Evolutionary conservation across 2,329 filamentous ascomycete species (phyloP), one percentile per base, ranked within the genome.

Genomic region (Xylaria sp.): DNA sequence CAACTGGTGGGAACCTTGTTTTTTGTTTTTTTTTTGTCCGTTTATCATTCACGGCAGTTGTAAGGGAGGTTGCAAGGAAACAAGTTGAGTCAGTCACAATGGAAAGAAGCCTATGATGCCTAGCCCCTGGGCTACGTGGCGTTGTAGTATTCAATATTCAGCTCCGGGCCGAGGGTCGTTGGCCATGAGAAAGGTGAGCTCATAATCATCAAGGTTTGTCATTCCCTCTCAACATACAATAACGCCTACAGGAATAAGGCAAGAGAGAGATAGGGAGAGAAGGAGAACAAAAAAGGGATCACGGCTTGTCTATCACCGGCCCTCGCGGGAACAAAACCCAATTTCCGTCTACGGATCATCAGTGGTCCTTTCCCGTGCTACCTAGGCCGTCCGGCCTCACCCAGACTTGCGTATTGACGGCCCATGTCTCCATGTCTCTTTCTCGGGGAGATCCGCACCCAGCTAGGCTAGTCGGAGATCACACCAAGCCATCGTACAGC

Each of bases 401-500:
- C 45, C 11, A 48, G 27, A 50, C 30, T 34, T 42, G 34, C 17
- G 30, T 51, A 53, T 53, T 27, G 24, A 27, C 4, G 24, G 24
- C 24, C 24, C 24, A 19, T 55, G 58, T 32, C 24, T 32, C 48
- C 34, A 54, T 57, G 39, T 21, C 32, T 54, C 30, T 54, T 24
- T 39, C 60, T 21, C 12, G 34, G 24, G 19, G 47, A 69, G 59
- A 61, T 61, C 51, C 27, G 51, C 54, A 30, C 53, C 57, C 51
- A 59, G 62, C 55, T 54, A 67, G 45, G 27, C 55, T 51, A 59
- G 64, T 60, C 50, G 56, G 47, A 30, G 47, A 69, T 76, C 77
- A 98, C 79, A 99, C 96, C 77, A 99, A 84, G 27, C 96, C 96
- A 79, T 99, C 96, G 78, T 99, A 99, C 72, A 99, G 86, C 66